Evolutionary conservation across 2,329 filamentous ascomycete species (phyloP).

Genomic region (Neonectria neomacrospora): DNA sequence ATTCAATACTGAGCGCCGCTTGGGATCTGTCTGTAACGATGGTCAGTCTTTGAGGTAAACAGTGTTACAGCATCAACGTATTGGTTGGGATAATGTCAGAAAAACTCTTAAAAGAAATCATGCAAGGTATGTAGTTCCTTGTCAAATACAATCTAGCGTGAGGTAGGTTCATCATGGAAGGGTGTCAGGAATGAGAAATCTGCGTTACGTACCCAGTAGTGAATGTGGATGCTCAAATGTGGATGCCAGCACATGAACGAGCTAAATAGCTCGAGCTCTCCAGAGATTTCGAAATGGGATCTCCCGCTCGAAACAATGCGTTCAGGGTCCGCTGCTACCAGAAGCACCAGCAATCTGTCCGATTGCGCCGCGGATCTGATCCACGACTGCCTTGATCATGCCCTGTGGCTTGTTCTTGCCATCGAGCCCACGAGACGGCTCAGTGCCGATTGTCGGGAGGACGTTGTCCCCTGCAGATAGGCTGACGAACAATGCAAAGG

Average conservation of each 20-base stretch:
- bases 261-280: neutral
- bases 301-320: neutral
- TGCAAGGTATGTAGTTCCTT: slow-evolving; percentile 44
- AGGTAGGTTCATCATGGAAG: slow-evolving; percentile 53
- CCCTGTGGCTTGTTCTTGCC: slow-evolving; percentile 67
- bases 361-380: slow-evolving; percentile 65
- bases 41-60: slow-evolving; percentile 22
- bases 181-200: slow-evolving; percentile 1
- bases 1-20: neutral
- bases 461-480: slow-evolving; percentile 95
- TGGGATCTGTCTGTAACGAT: neutral
- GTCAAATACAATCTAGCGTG: slow-evolving; percentile 63
- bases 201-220: slow-evolving; percentile 21
- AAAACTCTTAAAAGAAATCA: slow-evolving; percentile 51
- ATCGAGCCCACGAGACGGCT: slow-evolving; percentile 58
- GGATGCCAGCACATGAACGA: neutral
- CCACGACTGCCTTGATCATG: slow-evolving; percentile 74
- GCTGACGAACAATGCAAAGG: slow-evolving; percentile 94
- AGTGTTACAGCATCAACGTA: slow-evolving; percentile 1
- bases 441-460: slow-evolving; percentile 87
- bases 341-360: slow-evolving; percentile 54
- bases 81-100: slow-evolving; percentile 38
- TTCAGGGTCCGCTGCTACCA: slow-evolving; percentile 41
- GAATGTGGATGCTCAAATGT: neutral
- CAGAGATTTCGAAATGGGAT: neutral